These are phyloP conservation scores for Penicillium aurantiogriseum DNA, from an alignment of 2,329 filamentous ascomycete genomes.

Conservation along the genomic window DNA sequence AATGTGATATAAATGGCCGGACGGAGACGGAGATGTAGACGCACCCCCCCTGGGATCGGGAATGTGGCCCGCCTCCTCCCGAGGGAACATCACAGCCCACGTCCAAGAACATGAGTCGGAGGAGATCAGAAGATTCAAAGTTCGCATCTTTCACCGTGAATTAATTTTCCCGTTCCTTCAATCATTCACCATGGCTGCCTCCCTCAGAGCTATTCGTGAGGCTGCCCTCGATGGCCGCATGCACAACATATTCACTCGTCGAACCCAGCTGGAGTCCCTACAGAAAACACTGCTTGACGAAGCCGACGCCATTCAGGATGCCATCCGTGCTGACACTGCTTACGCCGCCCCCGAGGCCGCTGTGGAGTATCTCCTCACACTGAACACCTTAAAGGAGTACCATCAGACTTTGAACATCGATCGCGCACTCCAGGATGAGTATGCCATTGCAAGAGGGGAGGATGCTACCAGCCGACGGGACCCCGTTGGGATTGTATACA, in stretches of 20 bases:
- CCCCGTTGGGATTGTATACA: slow-evolving; percentile 40
- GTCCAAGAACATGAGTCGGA: neutral
- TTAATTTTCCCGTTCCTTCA: neutral
- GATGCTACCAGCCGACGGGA: slow-evolving; percentile 16
- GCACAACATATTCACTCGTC: slow-evolving; percentile 40
- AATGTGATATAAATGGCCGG: neutral
- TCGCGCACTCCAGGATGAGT: slow-evolving; percentile 24
- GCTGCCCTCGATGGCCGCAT: slow-evolving; percentile 37
- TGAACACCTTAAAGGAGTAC: slow-evolving; percentile 29
- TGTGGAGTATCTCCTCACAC: slow-evolving; percentile 26
- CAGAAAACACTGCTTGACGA: slow-evolving; percentile 33
- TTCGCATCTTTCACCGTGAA: neutral
- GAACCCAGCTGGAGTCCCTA: slow-evolving; percentile 40
- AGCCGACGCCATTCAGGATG: slow-evolving; percentile 30
- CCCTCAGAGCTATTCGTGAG: neutral
- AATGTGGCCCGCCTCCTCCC: neutral
- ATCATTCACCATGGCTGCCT: neutral
- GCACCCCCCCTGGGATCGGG: neutral
- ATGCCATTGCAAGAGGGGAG: slow-evolving; percentile 23
- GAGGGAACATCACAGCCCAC: neutral
- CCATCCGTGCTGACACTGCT: slow-evolving; percentile 33
- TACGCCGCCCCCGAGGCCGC: slow-evolving; percentile 34
- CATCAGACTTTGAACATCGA: slow-evolving; percentile 22
- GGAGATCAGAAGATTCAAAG: neutral
- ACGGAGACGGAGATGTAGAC: neutral